Base-by-base conservation (phyloP, 1,284 basidiomycete species). In the Apiotrichum akiyoshidainum region DNA sequence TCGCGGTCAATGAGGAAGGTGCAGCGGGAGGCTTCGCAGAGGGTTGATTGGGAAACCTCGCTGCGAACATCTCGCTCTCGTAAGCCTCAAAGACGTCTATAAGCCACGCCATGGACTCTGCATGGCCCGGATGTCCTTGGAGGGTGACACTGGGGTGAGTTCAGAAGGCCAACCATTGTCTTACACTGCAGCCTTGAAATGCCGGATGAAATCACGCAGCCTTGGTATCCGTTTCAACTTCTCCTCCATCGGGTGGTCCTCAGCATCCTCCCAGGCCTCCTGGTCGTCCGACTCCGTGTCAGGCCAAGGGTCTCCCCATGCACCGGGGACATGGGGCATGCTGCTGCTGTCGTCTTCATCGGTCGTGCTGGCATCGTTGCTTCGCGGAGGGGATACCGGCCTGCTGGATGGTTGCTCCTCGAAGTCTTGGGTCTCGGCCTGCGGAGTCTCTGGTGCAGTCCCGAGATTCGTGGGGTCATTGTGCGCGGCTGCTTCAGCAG, bases 1-100 rank as follows among this genome's bases (percentile, higher is more conserved):
- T 49, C 0, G 46, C 46, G 5, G 31, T n/a, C n/a, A 34, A 21
- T 3, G n/a, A 21, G 19, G 40, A 16, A 22, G n/a, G 42, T 12
- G n/a, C 42, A 9, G 17, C 16, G 13, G 40, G 4, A 14, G 6
- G 31, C 5, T 19, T 5, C 1, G 41, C 17, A 22, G 7, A 21
- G 12, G 40, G 19, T 10, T 34, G 13, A 4, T 31, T 11, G 2
- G 22, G 34, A 14, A 22, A 19, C n/a, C 35, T 46, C 11, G 13
- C 12, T 8, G 37, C 39, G 19, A 46, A 35, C 26, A 44, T 37
- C 22, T 58, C 61, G 19, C 12, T 21, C 41, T 62, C 57, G 52
- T 62, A 62, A n/a, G 52, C 48, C 16, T 56, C 41, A 21, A 59
- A 62, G 41, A 50, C 54, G 37, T 62, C 61, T 6, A 62, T 49